These are phyloP conservation scores for Castanea crenata DNA, from an alignment of 306 rosid species.

Conservation along the genomic window DNA sequence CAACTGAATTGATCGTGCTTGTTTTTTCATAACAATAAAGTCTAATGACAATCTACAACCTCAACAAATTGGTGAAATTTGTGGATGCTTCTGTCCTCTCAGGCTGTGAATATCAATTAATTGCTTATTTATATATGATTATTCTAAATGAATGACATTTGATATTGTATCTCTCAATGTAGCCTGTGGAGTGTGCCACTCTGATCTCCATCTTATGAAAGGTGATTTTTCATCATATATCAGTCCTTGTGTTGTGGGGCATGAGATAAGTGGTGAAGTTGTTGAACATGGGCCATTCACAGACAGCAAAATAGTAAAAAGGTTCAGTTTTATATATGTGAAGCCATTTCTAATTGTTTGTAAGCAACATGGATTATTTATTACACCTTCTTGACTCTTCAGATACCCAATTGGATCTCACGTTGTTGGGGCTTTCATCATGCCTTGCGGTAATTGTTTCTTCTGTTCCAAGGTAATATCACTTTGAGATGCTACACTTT, in stretches of 20 bases:
- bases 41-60: no score
- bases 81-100: not conserved
- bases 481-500: not conserved
- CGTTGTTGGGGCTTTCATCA: constrained; percentile 87
- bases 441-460: constrained; percentile 93
- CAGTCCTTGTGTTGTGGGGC: constrained; percentile 84
- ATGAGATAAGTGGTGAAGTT: constrained; percentile 92
- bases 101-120: not conserved
- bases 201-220: constrained; percentile 93
- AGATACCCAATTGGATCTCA: constrained; percentile 85
- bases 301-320: constrained; percentile 43
- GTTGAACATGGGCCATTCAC: constrained; percentile 68
- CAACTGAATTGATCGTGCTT: no score
- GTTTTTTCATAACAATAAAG: no score
- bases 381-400: constrained; percentile 19
- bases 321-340: constrained; percentile 36
- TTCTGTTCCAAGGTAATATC: constrained; percentile 76
- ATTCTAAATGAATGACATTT: constrained; percentile 3
- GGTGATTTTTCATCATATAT: constrained; percentile 85
- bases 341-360: not conserved
- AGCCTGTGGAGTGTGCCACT: constrained; percentile 98
- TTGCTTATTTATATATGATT: not conserved
- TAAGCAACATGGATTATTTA: not conserved
- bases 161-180: constrained; percentile 27
- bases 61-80: no score